phyloP scores from a whole-genome alignment of 140 eudicot species.

The Anethum foeniculum region DNA sequence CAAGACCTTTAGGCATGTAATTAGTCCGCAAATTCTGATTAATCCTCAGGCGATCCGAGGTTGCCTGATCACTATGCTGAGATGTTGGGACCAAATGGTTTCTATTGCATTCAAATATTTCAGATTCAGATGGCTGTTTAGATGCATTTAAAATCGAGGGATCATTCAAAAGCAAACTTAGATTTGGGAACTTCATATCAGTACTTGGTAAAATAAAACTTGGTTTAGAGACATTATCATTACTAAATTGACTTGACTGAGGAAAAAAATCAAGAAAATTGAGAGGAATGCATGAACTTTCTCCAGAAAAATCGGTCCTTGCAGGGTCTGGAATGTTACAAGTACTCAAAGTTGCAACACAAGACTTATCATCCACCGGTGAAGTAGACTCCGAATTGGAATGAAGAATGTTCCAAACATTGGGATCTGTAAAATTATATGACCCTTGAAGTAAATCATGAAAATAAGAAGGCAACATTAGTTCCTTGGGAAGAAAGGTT shows the following conservation, averaged over 20 bases:
- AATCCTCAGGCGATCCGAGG: constrained; percentile 30
- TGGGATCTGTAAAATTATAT: constrained; percentile 14
- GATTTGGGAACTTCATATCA: constrained; percentile 23
- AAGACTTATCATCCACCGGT: constrained; percentile 7
- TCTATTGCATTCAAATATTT: not conserved
- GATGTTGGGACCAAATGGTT: constrained; percentile 26
- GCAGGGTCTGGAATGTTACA: not conserved
- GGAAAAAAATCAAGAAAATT: constrained; percentile 50
- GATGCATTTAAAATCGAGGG: constrained; percentile 22
- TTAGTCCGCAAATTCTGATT: constrained; percentile 17
- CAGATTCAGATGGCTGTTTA: constrained; percentile 10
- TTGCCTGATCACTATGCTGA: constrained; percentile 9
- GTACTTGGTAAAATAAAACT: constrained; percentile 2
- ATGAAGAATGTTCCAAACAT: constrained; percentile 8
- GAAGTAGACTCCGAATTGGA: constrained; percentile 18
- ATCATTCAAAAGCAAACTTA: constrained; percentile 29
- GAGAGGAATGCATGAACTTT: constrained; percentile 23
- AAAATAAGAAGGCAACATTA: constrained; percentile 23
- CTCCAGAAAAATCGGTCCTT: not conserved
- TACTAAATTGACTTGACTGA: not conserved
- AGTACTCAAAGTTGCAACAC: constrained; percentile 3
- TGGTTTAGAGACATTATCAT: constrained; percentile 5
- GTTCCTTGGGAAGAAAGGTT: constrained; percentile 30
- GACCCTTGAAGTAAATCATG: constrained; percentile 24
- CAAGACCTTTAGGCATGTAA: constrained; percentile 17